phyloP scores from a whole-genome alignment of 208 protist genomes.

The Leishmania gerbilli region DNA sequence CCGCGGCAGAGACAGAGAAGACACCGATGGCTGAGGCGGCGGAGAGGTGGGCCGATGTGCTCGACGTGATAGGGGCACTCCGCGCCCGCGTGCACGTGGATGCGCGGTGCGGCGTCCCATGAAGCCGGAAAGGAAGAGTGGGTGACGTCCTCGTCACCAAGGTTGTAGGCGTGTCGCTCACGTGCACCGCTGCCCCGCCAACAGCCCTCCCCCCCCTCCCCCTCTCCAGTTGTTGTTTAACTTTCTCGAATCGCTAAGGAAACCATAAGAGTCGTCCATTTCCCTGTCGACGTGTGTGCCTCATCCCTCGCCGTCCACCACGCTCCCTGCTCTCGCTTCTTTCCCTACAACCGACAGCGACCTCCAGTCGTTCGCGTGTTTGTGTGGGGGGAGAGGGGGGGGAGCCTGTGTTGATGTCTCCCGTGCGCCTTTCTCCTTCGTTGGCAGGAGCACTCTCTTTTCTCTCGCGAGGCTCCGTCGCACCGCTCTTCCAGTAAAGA shows the following conservation, averaged over 20 bases:
- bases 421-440: neutral
- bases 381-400: too few species aligned
- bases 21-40: constrained; percentile 8
- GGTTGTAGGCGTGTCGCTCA: neutral
- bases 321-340: neutral
- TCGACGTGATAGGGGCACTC: neutral
- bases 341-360: too few species aligned
- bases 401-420: neutral
- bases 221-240: neutral
- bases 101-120: neutral
- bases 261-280: neutral
- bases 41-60: constrained; percentile 14
- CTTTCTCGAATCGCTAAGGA: constrained; percentile 1
- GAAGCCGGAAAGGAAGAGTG: neutral
- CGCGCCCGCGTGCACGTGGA: neutral
- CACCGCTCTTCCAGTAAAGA: too few species aligned
- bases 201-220: neutral
- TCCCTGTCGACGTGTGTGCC: neutral
- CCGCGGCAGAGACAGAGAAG: neutral
- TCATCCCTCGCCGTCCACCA: neutral
- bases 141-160: neutral
- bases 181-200: neutral
- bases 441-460: neutral
- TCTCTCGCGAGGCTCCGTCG: too few species aligned
- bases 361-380: too few species aligned